Base-by-base conservation (phyloP, 73 alveolate species). In the Paramecium octaurelia region DNA sequence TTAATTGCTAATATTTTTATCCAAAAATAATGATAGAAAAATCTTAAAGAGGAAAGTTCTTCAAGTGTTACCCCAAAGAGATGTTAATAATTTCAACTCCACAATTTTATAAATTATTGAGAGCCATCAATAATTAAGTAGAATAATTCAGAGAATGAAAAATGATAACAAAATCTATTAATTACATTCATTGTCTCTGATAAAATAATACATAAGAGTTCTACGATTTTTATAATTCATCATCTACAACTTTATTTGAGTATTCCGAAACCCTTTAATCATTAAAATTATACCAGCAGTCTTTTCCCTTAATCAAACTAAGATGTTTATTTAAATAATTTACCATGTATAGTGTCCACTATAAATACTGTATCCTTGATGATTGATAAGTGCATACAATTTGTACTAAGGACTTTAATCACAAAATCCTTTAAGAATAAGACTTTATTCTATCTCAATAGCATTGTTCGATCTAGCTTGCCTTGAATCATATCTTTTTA, bases 321-420 rank as follows among this genome's bases (percentile, higher is more conserved):
- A 11, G 16, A 12, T 48, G 12, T 40, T 40, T 31, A 36, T n/a
- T 35, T 6, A 35, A 38, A 11, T 34, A 35, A 73, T 35, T 73
- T 36, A 73, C 87, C 91, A 80, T 14, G 91, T 80, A 35, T 80
- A 80, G 46, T 80, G 91, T 23, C 91, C 91, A 80, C 73, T 40
- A 44, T 80, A 43, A 16, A 80, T 48, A 9, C 44, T 31, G 34
- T 80, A 44, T 20, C 91, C 91, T 42, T 23, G 46, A 80, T 80
- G 91, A 20, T 80, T 80, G 14, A 80, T 80, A 8, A 80, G 27
- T 10, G 91, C 91, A 80, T 44, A 80, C 31, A 80, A 80, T 48
- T 80, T 44, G 18, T 80, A 80, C 31, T 40, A 40, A n/a, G 70
- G 43, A 43, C 14, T 23, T 8, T 36, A 35, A 36, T 36, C 57